Evolutionary conservation across 805 yeast genomes (phyloP), one percentile per base, ranked within the genome.

Genomic region (Cyberlindnera euphorbiiphila): DNA sequence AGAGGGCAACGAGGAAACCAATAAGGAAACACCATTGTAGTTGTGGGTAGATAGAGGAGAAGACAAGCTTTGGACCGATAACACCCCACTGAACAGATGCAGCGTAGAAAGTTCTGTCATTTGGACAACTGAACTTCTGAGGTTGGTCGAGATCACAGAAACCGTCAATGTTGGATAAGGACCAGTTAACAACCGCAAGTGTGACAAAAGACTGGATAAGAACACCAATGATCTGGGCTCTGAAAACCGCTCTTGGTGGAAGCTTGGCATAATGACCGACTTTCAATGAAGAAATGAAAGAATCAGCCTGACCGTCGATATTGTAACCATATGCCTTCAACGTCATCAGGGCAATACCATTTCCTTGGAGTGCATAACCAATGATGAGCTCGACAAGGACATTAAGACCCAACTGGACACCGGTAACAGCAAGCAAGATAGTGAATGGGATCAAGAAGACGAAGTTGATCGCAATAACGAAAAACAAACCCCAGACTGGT

Each of bases 251-350:
- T 48, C 73, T 62, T 12, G 83, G 84, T 1, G 83, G 77, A 23
- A 78, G 62, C 43, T 74, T 75, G 22, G 72, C 57, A 52, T 78
- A 78, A 54, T 77, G 83, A 1, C 71, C 53, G 21, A 45, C 18
- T 34, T 48, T 48, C 36, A 37, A 43, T 17, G 74, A 75, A 53
- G 72, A 68, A 37, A 77, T 72, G 57, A 72, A 81, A 50, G 67
- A 71, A 44, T 78, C 76, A 9, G 85, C 83, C 57, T 78, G 85
- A 22, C 72, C 71, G 51, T 76, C 81, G 45, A 78, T 75, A 52
- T 77, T 78, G 34, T 75, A 72, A 29, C 79, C 80, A 36, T 65
- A 66, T 2, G 74, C 69, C 43, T 75, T 74, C 42, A 75, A 54
- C 11, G 72, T 62, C 65, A 70, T 72, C 41, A 74, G 57, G 10